Evolutionary conservation across 805 yeast species (phyloP), one percentile per base, ranked within the genome.

Genomic region (Candida railenensis): DNA sequence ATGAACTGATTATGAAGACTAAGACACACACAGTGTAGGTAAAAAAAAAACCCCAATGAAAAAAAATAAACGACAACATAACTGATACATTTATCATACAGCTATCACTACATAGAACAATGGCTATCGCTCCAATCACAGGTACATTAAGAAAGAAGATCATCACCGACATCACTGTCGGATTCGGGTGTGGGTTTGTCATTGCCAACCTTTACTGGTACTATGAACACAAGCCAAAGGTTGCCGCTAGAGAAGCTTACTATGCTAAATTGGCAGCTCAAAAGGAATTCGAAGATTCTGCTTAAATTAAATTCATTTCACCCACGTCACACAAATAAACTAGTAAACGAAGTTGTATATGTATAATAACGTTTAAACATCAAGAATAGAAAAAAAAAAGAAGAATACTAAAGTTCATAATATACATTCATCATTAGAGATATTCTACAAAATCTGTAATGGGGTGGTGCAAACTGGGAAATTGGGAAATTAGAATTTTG

Each of bases 61-160:
- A 18, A 15, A 32, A n/a, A 30, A 18, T 19, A 20, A 12, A 25
- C 9, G 30, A 25, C 30, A 25, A 7, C 30, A 25, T 11, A 25
- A 7, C 30, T 25, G 28, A 25, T 18, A 9, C 37, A 3, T n/a
- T 16, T n/a, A 7, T 15, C 3, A 11, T 7, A 7, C 37, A 16
- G 21, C 33, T 14, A 16, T n/a, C 42, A 39, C 42, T n/a, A 20
- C 22, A 15, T n/a, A 7, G 28, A 33, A 65, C 48, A 47, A 86
- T 83, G 86, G 85, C 90, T 67, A 77, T 88, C 63, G 87, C 92
- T 63, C 94, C 95, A 61, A 89, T 91, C 62, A 80, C 84, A 45
- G 97, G 97, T 56, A 74, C 85, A 52, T 78, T 91, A 56, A 88
- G 81, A 74, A 87, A 81, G 77, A 87, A 83, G 73, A 81, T 88